Evolutionary conservation across 176 grass and related monocot genomes (phyloP), one percentile per base, ranked within the genome.

Genomic region (Canna indica): DNA sequence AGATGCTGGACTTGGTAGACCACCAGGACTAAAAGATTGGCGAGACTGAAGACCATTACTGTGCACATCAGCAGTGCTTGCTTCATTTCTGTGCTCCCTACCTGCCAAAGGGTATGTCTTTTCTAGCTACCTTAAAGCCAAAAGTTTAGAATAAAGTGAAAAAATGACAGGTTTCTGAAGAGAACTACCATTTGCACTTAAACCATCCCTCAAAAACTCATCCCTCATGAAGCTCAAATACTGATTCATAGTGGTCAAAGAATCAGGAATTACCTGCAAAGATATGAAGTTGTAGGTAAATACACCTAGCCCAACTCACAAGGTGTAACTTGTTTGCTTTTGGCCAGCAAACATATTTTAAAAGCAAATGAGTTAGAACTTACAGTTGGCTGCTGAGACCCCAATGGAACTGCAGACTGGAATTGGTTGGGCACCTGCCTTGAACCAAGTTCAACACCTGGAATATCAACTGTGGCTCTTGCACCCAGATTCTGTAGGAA

Each of bases 161-260:
- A 9, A 0, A 47, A 5, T 24, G 27, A 13, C 17, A 26, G 16
- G 4, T 39, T 32, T 25, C 13, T 25, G 28, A 73, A 36, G 50
- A 73, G 58, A 36, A 35, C 13, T 5, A 90, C 88, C 84, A 85
- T 76, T 79, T 36, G 36, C 57, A 80, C 78, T 77, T 67, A 84
- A 82, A 10, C 94, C 94, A 77, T 88, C 86, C 61, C 82, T 93
- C 75, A 84, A 76, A 77, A 93, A 99, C 56, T 80, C 88, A 69
- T 93, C 89, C 47, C 74, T 83, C 86, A 99, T 82, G 76, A 93
- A 85, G 29, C 87, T 71, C 48, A 93, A 82, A 80, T 93, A 99
- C 54, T 90, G 94, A 67, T 80, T 77, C 68, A 99, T 90, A 59
- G 94, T 99, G 54, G 86, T 86, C 80, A 99, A 76, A 31, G 94